Base-by-base conservation (phyloP, 371 early-diverging fungal genomes). In the Saksenaea oblongispora region DNA sequence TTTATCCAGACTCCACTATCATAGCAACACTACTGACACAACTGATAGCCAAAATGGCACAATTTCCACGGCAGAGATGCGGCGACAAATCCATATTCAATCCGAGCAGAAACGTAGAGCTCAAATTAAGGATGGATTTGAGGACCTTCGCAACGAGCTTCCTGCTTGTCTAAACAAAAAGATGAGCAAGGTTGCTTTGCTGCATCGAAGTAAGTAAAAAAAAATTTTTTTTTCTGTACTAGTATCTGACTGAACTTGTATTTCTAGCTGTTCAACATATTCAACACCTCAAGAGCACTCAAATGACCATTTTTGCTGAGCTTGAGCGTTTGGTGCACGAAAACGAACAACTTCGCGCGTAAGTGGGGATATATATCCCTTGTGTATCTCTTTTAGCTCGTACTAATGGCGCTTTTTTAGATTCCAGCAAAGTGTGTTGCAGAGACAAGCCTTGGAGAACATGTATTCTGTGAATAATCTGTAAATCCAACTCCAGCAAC, bases 381-480 rank as follows among this genome's bases (percentile, higher is more conserved):
- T 18, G n/a, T 18, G 44, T 7, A 42, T 7, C 7, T 5, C 1
- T 22, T 4, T 18, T 10, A 47, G 10, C 10, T 8, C 7, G 17
- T 22, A 47, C 22, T 31, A 31, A 31, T 31, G 7, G 7, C 7
- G 31, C 7, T 47, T 1, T 10, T 22, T 47, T 64, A 79, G 75
- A 54, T 81, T 81, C 63, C 81, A 81, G 63, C 76, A 78, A 71
- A 64, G 67, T 60, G 75, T 78, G 27, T 63, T 81, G 56, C 81
- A 81, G 61, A 81, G 78, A 60, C 81, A 81, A 66, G 78, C 79
- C 31, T 65, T 81, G 67, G 81, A 78, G 44, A 78, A 74, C 63
- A 81, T 81, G 76, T 78, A 81, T 61, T 66, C 72, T 54, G 71
- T 80, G 65, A 61, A 67, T 47, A 67, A 64, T 60, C 54, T 70